Evolutionary conservation across 768 basidiomycete species (phyloP).

Genomic region (Artomyces pyxidatus): DNA sequence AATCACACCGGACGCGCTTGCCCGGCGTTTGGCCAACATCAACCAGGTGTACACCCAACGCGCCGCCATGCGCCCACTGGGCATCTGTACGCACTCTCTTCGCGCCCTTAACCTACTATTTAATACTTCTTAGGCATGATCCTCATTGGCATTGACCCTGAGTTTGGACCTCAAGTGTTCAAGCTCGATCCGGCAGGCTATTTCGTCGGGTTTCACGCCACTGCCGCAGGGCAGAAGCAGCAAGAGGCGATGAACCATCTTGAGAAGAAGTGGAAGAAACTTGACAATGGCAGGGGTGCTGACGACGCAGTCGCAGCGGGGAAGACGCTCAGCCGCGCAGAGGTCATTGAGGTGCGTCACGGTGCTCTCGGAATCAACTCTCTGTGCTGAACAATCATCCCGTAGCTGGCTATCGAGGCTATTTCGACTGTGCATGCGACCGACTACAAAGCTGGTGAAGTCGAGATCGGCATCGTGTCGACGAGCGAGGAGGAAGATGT

Average conservation of each 20-base stretch:
- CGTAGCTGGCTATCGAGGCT: slow-evolving; percentile 85
- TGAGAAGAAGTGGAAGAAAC: slow-evolving; percentile 98
- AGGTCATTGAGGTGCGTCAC: slow-evolving; percentile 79
- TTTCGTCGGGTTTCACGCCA: slow-evolving; percentile 97
- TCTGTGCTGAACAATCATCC: background rate
- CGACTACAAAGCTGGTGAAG: slow-evolving; percentile 92
- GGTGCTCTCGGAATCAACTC: background rate
- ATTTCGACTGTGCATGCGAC: slow-evolving; percentile 93
- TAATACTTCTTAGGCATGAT: slow-evolving; percentile 68
- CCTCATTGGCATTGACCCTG: slow-evolving; percentile 85
- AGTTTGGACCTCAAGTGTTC: slow-evolving; percentile 93
- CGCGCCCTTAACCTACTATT: background rate
- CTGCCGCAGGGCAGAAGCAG: slow-evolving; percentile 93
- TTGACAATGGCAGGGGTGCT: slow-evolving; percentile 68
- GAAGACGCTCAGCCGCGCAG: slow-evolving; percentile 58
- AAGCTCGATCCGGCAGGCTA: slow-evolving; percentile 98
- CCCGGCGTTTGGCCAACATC: slow-evolving; percentile 91
- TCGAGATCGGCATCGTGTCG: slow-evolving; percentile 93
- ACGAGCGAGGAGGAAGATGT: slow-evolving; percentile 59
- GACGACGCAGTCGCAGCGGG: slow-evolving; percentile 75
- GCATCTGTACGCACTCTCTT: slow-evolving; percentile 64
- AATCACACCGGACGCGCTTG: slow-evolving; percentile 94
- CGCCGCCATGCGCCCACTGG: slow-evolving; percentile 93
- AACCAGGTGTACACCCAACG: slow-evolving; percentile 99
- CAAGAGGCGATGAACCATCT: slow-evolving; percentile 98